These are phyloP conservation scores for Angomonas ambiguus DNA, from an alignment of 208 protist species.

Conservation along the genomic window DNA sequence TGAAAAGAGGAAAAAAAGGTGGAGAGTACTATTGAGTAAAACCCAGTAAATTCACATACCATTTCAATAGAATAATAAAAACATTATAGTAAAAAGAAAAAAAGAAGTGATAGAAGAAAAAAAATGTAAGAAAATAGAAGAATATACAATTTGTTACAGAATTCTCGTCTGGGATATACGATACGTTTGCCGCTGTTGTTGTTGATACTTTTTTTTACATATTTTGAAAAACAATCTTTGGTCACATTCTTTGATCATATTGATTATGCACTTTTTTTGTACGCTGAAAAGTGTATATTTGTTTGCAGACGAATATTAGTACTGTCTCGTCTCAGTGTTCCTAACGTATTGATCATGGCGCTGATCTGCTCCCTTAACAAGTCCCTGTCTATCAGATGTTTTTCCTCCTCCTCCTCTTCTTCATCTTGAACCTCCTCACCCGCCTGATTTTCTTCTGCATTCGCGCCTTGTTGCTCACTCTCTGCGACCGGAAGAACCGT, in stretches of 20 bases:
- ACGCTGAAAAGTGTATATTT: conserved; percentile 65
- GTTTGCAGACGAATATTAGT: conserved; percentile 40
- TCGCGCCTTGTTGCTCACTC: no score
- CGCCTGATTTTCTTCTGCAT: background rate
- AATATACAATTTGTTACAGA: no score
- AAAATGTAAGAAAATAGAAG: no score
- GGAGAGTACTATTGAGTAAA: no score
- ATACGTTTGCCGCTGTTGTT: no score
- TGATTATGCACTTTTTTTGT: conserved; percentile 25
- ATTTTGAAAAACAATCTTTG: background rate
- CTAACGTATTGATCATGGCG: conserved; percentile 24
- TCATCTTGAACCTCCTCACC: background rate
- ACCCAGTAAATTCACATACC: no score
- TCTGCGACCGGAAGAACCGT: no score
- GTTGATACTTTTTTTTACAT: background rate
- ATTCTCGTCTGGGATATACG: no score
- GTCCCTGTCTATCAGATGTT: conserved; percentile 10
- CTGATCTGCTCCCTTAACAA: conserved; percentile 39
- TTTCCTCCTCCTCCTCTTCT: background rate
- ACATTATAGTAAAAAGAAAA: background rate
- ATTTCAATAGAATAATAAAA: background rate
- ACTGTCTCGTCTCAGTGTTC: conserved; percentile 33
- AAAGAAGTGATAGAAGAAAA: background rate
- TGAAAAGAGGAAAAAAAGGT: background rate
- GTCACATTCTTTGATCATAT: background rate